These are phyloP conservation scores for Ogataea glucozyma DNA, from an alignment of 805 yeast genomes.

Conservation along the genomic window DNA sequence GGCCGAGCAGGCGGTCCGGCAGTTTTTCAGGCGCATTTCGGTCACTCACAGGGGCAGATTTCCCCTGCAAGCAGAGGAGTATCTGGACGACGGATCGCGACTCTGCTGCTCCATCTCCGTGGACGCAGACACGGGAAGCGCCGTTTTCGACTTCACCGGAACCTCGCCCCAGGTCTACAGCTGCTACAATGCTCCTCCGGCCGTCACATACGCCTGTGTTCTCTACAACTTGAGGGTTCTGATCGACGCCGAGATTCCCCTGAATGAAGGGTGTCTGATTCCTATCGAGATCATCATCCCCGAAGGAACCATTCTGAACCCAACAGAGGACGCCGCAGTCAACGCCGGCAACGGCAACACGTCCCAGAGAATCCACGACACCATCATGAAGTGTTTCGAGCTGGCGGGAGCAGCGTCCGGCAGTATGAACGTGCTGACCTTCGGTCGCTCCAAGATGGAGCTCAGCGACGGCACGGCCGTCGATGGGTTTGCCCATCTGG, in stretches of 20 bases:
- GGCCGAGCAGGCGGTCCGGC: conserved; percentile 47
- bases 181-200: conserved; percentile 55
- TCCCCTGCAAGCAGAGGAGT: conserved; percentile 46
- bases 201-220: conserved; percentile 55
- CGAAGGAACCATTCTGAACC: conserved; percentile 37
- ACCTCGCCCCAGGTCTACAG: conserved; percentile 53
- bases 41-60: conserved; percentile 37
- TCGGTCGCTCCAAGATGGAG: conserved; percentile 49
- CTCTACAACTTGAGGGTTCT: conserved; percentile 51
- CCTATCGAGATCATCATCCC: conserved; percentile 35
- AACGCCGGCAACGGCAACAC: conserved; percentile 62
- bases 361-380: conserved; percentile 85
- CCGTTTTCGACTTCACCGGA: conserved; percentile 52
- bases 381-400: conserved; percentile 73
- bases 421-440: conserved; percentile 82
- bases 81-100: conserved; percentile 57
- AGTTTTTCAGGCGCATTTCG: conserved; percentile 38
- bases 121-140: conserved; percentile 41
- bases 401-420: conserved; percentile 90
- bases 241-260: conserved; percentile 52
- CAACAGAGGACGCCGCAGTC: conserved; percentile 47
- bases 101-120: conserved; percentile 45
- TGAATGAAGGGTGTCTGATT: conserved; percentile 52
- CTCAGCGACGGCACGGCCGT: conserved; percentile 48
- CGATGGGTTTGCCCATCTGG: conserved; percentile 52